Percentiles rank a stretch among this genome's conserved stretches.
Evolutionary conservation across 805 yeast species (phyloP).

Genomic region (Schwanniomyces occidentalis): DNA sequence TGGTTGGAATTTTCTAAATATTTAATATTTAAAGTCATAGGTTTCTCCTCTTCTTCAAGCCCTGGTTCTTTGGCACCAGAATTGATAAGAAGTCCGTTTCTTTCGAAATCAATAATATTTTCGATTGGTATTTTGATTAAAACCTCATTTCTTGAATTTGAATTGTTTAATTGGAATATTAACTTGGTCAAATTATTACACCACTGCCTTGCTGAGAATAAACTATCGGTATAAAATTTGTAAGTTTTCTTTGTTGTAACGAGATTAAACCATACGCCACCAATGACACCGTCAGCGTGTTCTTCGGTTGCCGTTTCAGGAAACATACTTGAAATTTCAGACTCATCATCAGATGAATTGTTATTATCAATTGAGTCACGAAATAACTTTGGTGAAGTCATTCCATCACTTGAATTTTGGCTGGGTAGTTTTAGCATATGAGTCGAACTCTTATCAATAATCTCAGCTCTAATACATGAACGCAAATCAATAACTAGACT

Average conservation of each 20-base stretch:
- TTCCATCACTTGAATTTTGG: constrained; percentile 9
- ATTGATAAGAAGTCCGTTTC: constrained; percentile 28
- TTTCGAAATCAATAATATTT: constrained; percentile 62
- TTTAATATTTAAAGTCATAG: constrained; percentile 50
- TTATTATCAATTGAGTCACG: constrained; percentile 10
- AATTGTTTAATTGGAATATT: constrained; percentile 60
- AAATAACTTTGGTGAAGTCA: constrained; percentile 3
- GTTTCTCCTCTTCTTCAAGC: constrained; percentile 14
- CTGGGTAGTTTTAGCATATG: too few species aligned
- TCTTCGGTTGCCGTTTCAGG: constrained; percentile 19
- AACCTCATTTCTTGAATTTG: constrained; percentile 71
- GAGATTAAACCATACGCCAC: constrained; percentile 56
- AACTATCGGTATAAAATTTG: constrained; percentile 71
- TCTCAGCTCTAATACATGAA: constrained; percentile 60
- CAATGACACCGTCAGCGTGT: constrained; percentile 23
- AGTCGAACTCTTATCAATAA: constrained; percentile 26
- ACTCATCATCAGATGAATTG: constrained; percentile 22
- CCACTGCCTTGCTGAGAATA: constrained; percentile 79
- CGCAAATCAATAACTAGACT: constrained; percentile 69
- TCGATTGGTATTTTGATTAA: constrained; percentile 74
- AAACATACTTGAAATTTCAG: constrained; percentile 18
- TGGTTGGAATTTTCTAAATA: constrained; percentile 37
- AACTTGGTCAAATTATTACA: constrained; percentile 69
- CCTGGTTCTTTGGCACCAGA: constrained; percentile 8
- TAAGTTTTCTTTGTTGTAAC: constrained; percentile 58